These are phyloP conservation scores for Escovopsis sp. DNA, from an alignment of 2,329 filamentous ascomycete genomes.

Conservation along the genomic window DNA sequence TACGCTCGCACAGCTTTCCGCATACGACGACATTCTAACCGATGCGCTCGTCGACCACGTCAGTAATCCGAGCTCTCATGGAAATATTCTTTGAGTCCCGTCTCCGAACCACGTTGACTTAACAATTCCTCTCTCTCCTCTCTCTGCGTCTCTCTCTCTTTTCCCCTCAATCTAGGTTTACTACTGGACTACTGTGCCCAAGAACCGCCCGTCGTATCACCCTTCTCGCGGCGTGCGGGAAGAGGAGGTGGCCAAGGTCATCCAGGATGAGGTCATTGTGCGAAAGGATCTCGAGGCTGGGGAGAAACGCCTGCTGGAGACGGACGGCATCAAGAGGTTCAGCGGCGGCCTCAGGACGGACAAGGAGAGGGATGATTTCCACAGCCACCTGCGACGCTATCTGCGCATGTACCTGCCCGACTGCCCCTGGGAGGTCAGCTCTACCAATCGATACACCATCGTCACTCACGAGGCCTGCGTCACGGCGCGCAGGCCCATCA, in stretches of 20 bases:
- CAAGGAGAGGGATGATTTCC: conserved; percentile 77
- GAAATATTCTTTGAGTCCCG: background rate
- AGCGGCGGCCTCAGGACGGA: conserved; percentile 51
- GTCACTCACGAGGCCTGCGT: conserved; percentile 78
- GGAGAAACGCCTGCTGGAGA: conserved; percentile 55
- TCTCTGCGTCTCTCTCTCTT: no score
- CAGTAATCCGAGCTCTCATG: conserved; percentile 24
- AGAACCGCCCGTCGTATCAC: conserved; percentile 79
- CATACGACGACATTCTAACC: conserved; percentile 90
- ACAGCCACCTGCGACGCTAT: conserved; percentile 74
- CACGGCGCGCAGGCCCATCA: conserved; percentile 65
- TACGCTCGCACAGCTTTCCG: conserved; percentile 73
- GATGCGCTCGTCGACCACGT: conserved; percentile 93
- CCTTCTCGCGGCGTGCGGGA: conserved; percentile 64
- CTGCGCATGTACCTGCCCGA: conserved; percentile 86
- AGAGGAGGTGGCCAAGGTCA: conserved; percentile 44
- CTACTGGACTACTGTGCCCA: conserved; percentile 93
- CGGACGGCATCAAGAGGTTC: conserved; percentile 63
- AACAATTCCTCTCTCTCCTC: conserved; percentile 8
- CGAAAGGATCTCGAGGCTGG: conserved; percentile 57
- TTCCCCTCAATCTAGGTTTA: conserved; percentile 47
- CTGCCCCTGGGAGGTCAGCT: conserved; percentile 81
- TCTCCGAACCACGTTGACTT: background rate
- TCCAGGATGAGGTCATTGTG: conserved; percentile 55
- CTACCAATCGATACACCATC: conserved; percentile 91